Evolutionary conservation across 78 protist species (phyloP).

Genomic region (Cavenderia fasciculata): DNA sequence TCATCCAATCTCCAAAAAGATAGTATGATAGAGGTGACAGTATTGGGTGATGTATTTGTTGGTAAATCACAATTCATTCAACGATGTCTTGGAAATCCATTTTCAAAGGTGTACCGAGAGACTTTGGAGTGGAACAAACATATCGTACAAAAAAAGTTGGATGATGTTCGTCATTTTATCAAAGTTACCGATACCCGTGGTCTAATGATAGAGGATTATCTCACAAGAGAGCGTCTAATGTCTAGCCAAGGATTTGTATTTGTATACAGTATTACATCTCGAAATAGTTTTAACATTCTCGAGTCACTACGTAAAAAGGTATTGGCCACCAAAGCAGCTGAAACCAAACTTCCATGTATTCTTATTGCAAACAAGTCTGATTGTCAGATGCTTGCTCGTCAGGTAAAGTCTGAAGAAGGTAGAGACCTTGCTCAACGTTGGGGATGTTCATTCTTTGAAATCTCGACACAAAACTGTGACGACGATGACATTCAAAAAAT

Average conservation of each 20-base stretch:
- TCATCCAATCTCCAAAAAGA: background rate
- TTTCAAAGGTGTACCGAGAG: conserved; percentile 5
- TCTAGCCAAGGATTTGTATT: conserved; percentile 23
- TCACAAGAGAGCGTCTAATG: conserved; percentile 14
- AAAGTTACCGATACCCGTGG: conserved; percentile 53
- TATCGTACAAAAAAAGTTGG: conserved; percentile 13
- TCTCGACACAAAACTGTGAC: conserved; percentile 1
- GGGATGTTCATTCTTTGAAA: conserved; percentile 56
- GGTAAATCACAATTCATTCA: conserved; percentile 66
- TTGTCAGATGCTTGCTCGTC: conserved; percentile 24
- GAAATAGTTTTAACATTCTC: conserved; percentile 4
- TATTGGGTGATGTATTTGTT: conserved; percentile 58
- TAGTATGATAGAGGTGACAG: background rate
- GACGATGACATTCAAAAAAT: conserved; percentile 18
- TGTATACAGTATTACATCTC: conserved; percentile 10
- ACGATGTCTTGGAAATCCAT: conserved; percentile 12
- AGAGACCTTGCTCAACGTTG: conserved; percentile 33
- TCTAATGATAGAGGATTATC: conserved; percentile 6
- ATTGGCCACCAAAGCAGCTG: background rate
- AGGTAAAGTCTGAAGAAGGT: conserved; percentile 55
- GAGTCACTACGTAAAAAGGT: conserved; percentile 25
- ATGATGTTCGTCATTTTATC: conserved; percentile 27
- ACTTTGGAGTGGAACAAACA: conserved; percentile 50
- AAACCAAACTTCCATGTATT: conserved; percentile 11
- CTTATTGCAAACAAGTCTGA: conserved; percentile 46